These are phyloP conservation scores for Stachybotrys echinatus DNA, from an alignment of 2,329 filamentous ascomycete genomes.

Conservation along the genomic window DNA sequence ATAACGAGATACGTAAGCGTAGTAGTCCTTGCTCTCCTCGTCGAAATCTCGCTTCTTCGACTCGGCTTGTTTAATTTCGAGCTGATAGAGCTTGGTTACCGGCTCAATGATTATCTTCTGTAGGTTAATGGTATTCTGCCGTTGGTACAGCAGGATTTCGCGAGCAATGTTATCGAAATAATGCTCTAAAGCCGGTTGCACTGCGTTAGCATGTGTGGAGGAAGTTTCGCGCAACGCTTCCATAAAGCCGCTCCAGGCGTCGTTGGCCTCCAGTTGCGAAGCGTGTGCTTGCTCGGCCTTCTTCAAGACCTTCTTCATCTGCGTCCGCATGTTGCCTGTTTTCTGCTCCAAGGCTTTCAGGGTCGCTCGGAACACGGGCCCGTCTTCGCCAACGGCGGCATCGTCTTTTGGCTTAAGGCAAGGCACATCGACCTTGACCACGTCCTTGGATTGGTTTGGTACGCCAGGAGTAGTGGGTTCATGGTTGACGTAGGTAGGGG, in stretches of 20 bases:
- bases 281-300: conserved; percentile 84
- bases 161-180: conserved; percentile 97
- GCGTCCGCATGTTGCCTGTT: conserved; percentile 85
- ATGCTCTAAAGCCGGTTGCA: conserved; percentile 94
- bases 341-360: conserved; percentile 97
- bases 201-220: conserved; percentile 86
- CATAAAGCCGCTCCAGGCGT: conserved; percentile 76
- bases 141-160: conserved; percentile 84
- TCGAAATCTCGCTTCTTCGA: conserved; percentile 97
- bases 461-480: conserved; percentile 27
- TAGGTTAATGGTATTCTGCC: conserved; percentile 74
- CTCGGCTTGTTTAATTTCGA: conserved; percentile 97
- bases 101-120: conserved; percentile 95
- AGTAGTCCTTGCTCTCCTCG: conserved; percentile 98
- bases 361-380: conserved; percentile 90
- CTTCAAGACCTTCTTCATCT: conserved; percentile 95
- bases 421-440: conserved; percentile 80
- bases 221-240: conserved; percentile 84
- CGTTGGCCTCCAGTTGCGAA: conserved; percentile 79
- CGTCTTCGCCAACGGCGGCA: conserved; percentile 80
- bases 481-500: conserved; percentile 37
- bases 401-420: conserved; percentile 84
- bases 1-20: conserved; percentile 90
- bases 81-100: conserved; percentile 81
- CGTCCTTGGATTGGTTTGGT: conserved; percentile 30